Evolutionary conservation across 345 rosid genomes (phyloP).

Genomic region (Gossypium raimondii): DNA sequence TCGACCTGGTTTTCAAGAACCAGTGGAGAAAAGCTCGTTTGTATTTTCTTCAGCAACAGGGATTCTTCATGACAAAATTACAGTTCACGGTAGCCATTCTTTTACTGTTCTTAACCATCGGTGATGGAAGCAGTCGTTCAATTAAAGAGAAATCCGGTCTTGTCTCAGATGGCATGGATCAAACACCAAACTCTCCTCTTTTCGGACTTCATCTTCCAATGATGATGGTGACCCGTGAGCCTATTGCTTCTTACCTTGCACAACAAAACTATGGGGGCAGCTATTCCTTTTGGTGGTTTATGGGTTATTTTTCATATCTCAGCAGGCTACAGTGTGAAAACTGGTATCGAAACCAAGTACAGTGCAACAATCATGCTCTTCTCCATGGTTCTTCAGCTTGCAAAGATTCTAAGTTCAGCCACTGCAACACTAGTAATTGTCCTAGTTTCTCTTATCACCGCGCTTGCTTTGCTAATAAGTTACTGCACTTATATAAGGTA

Average conservation of each 20-base stretch:
- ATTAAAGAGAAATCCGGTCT: constrained; percentile 8
- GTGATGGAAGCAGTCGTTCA: constrained; percentile 19
- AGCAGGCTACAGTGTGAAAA: constrained; percentile 46
- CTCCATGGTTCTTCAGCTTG: constrained; percentile 37
- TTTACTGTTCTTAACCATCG: constrained; percentile 18
- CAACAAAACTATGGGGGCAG: constrained; percentile 44
- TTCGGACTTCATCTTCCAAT: neutral
- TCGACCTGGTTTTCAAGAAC: neutral
- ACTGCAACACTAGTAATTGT: constrained; percentile 23
- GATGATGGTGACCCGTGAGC: constrained; percentile 35
- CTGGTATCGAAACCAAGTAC: constrained; percentile 31
- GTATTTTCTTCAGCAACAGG: neutral
- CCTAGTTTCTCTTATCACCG: constrained; percentile 28
- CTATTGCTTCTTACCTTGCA: constrained; percentile 49
- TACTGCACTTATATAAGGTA: constrained; percentile 47
- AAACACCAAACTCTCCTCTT: neutral
- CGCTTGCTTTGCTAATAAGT: constrained; percentile 23
- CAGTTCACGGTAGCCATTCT: constrained; percentile 17
- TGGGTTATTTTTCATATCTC: neutral
- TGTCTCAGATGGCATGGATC: constrained; percentile 19
- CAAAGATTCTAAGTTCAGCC: constrained; percentile 27
- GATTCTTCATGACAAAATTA: constrained; percentile 11
- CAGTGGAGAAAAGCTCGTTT: neutral
- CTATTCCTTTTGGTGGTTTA: constrained; percentile 42
- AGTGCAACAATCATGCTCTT: constrained; percentile 34